Percentiles rank a stretch among this genome's conserved stretches.
Conservation (phyloP, 225 moss, liverwort and hornwort species). For the Sphagnum tenellum region DNA sequence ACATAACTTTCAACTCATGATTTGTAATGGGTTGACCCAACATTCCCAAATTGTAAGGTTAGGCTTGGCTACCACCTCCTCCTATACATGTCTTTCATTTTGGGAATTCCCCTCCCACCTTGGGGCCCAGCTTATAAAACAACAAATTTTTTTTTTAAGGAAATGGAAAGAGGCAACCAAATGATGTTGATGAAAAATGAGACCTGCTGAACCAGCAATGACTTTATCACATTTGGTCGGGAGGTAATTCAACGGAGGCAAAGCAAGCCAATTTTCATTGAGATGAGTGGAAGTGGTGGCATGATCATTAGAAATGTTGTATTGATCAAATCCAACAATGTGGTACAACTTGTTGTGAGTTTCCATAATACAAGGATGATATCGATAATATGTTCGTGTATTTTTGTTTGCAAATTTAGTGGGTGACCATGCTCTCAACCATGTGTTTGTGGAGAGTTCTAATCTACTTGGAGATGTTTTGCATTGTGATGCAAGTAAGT, state of each 20-base stretch:
- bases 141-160: background rate
- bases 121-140: background rate
- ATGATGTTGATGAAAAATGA: background rate
- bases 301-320: constrained; percentile 2
- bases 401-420: constrained; percentile 24
- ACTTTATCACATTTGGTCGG: constrained; percentile 34
- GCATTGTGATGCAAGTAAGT: constrained; percentile 19
- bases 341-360: constrained; percentile 28
- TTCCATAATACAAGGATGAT: constrained; percentile 36
- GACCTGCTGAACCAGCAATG: constrained; percentile 41
- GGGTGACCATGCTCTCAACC: constrained; percentile 42
- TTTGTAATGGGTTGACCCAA: background rate
- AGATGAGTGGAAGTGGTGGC: background rate
- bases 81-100: no score
- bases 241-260: constrained; percentile 44
- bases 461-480: constrained; percentile 23
- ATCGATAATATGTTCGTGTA: constrained; percentile 23
- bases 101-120: no score
- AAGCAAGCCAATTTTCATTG: constrained; percentile 37
- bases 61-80: no score
- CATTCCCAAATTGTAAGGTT: no score
- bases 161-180: background rate
- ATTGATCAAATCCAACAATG: constrained; percentile 28
- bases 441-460: constrained; percentile 35
- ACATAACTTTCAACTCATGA: no score